phyloP scores from a whole-genome alignment of 371 early-diverging fungal genomes.

The Haplosporangium sp. region DNA sequence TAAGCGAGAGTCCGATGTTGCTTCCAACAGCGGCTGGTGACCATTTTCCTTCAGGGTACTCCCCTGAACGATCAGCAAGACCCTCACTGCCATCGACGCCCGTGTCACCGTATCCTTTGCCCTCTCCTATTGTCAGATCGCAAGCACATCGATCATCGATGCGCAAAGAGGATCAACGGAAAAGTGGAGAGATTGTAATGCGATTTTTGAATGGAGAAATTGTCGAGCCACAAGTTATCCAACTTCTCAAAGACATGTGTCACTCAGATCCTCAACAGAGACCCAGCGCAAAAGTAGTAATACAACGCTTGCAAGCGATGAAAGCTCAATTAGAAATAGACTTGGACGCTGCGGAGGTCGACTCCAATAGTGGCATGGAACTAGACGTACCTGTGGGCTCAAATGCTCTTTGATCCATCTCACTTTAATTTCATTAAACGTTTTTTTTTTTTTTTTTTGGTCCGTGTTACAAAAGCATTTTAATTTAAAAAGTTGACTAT shows the following conservation, averaged over 20 bases:
- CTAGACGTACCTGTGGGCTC: background rate
- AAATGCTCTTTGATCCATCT: background rate
- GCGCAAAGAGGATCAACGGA: slow-evolving; percentile 32
- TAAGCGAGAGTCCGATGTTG: background rate
- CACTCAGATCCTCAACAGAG: slow-evolving; percentile 43
- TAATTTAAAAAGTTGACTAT: background rate
- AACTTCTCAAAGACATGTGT: slow-evolving; percentile 54
- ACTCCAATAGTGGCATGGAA: background rate
- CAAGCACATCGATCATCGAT: slow-evolving; percentile 19
- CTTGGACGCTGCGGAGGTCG: slow-evolving; percentile 9
- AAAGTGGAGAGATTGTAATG: slow-evolving; percentile 51
- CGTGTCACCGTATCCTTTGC: slow-evolving; percentile 38
- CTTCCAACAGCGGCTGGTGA: background rate
- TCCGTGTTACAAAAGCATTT: background rate
- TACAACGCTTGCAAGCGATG: slow-evolving; percentile 33
- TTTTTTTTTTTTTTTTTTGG: background rate
- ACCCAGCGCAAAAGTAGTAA: slow-evolving; percentile 49
- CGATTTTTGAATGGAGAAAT: slow-evolving; percentile 59
- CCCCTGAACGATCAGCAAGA: slow-evolving; percentile 16
- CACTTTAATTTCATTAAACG: too few relatives aligned
- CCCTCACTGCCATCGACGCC: slow-evolving; percentile 38
- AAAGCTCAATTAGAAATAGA: slow-evolving; percentile 8
- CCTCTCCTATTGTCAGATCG: slow-evolving; percentile 31
- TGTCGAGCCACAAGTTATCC: slow-evolving; percentile 40
- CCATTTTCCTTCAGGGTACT: slow-evolving; percentile 17